Evolutionary conservation across 495 filamentous ascomycete species (phyloP), one percentile per base, ranked within the genome.

Genomic region (Pyrenopolyporus hunteri): DNA sequence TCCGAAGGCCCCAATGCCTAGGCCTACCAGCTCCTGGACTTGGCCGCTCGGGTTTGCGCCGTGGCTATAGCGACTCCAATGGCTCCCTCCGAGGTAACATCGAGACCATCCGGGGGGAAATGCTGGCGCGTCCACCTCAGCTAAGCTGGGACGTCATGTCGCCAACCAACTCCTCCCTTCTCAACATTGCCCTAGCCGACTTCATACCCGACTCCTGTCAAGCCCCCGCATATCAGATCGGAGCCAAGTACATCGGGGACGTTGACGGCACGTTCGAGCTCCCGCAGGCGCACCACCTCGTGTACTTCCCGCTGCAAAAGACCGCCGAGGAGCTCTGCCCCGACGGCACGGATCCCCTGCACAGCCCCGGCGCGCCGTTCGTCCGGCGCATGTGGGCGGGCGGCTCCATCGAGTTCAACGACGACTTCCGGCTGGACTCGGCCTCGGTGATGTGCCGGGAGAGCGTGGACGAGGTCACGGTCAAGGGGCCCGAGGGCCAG

Each of bases 301-400:
- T 85, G 19, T 89, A 92, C 73, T 92, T 90, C 74, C 86, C 88
- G 1, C 80, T 86, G 0, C 78, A 80, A 31, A 77, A 83, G 42
- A 71, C 80, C 1, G 76, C 82, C 53, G 72, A 66, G 11, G 66
- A 80, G 2, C 80, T 93, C 3, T 80, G 86, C 1, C 66, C 72
- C 2, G 91, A 95, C 72, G 90, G 90, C 28, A 89, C 89, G 1
- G 91, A 93, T 71, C 71, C 75, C 2, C 81, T 82, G 1, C 89
- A 92, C 57, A 86, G 81, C 36, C 90, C 91, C 28, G 82, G 83
- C 2, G 25, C 54, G 0, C 85, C 87, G 0, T 93, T 85, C 56
- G 82, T 78, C 19, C 79, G 88, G 17, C 83, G 90, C 19, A 87
- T 95, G 84, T 95, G 91, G 91, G 88, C 88, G 2, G 90, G 89